phyloP scores from a whole-genome alignment of 257 asterid species.

The Voacanga thouarsii region DNA sequence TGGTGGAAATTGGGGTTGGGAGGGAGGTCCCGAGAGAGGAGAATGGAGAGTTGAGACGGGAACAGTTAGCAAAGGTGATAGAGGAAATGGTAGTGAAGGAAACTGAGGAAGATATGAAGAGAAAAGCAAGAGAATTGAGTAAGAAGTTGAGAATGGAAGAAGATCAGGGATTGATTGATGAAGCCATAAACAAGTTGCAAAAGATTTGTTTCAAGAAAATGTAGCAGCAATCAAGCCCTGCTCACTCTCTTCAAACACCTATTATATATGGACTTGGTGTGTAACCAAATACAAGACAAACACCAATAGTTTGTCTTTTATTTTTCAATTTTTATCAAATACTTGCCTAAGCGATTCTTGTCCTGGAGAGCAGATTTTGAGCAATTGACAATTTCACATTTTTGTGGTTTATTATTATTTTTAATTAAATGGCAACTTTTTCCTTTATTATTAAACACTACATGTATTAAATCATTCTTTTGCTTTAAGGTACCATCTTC shows the following conservation, averaged over 20 bases:
- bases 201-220: neutral
- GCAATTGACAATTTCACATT: no score
- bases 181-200: constrained; percentile 6
- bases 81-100: constrained; percentile 4
- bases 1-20: constrained; percentile 8
- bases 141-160: constrained; percentile 3
- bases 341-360: no score
- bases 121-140: constrained; percentile 10
- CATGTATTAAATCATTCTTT: no score
- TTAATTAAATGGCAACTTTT: no score
- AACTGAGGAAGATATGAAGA: constrained; percentile 5
- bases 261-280: no score
- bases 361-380: no score
- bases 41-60: constrained; percentile 5
- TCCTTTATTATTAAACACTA: no score
- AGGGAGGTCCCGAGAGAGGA: constrained; percentile 14
- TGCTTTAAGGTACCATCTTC: no score
- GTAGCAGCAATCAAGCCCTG: neutral
- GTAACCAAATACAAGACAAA: no score
- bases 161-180: neutral
- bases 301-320: no score
- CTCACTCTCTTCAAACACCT: neutral
- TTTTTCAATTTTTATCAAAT: no score
- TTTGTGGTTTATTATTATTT: no score
- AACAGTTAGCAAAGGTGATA: neutral